A percentile compares a stretch with the other conserved stretches of the same genome.
These are phyloP conservation scores for Cladobotryum protrusum DNA, from an alignment of 2,329 filamentous ascomycete genomes.

Conservation along the genomic window DNA sequence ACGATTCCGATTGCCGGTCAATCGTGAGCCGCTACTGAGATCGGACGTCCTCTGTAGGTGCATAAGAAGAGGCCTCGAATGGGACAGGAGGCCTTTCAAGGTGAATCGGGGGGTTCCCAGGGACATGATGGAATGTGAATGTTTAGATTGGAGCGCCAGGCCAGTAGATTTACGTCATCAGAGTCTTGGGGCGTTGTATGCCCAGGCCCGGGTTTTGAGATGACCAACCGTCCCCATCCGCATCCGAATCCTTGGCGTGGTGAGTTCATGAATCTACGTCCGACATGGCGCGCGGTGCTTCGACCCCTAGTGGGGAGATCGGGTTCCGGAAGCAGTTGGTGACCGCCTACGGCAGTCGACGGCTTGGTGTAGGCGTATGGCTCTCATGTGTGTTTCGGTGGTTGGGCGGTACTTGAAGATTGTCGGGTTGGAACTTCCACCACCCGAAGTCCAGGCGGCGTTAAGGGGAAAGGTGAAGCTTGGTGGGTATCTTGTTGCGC, in stretches of 20 bases:
- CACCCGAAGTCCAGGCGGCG: conserved; percentile 54
- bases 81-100: conserved; percentile 62
- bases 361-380: conserved; percentile 32
- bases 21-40: conserved; percentile 54
- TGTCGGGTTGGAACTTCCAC: conserved; percentile 40
- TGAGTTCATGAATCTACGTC: conserved; percentile 65
- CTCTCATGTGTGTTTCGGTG: conserved; percentile 22
- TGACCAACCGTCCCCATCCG: conserved; percentile 70
- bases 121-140: conserved; percentile 76
- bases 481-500: conserved; percentile 56
- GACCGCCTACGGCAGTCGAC: conserved; percentile 13
- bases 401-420: conserved; percentile 17
- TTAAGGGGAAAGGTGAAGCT: conserved; percentile 54
- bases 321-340: conserved; percentile 29
- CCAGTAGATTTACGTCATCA: conserved; percentile 46
- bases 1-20: conserved; percentile 28
- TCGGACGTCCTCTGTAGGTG: conserved; percentile 64
- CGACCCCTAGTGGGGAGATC: conserved; percentile 17
- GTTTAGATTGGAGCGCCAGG: conserved; percentile 54
- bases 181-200: conserved; percentile 55
- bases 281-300: conserved; percentile 61
- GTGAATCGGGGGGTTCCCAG: conserved; percentile 80
- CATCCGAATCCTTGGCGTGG: conserved; percentile 46
- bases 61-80: conserved; percentile 76
- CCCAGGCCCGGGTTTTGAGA: conserved; percentile 58